Percentiles rank a stretch among this genome's conserved stretches.
phyloP scores from a whole-genome alignment of 2,329 filamentous ascomycete genomes.

The Spiromastix sp. region DNA sequence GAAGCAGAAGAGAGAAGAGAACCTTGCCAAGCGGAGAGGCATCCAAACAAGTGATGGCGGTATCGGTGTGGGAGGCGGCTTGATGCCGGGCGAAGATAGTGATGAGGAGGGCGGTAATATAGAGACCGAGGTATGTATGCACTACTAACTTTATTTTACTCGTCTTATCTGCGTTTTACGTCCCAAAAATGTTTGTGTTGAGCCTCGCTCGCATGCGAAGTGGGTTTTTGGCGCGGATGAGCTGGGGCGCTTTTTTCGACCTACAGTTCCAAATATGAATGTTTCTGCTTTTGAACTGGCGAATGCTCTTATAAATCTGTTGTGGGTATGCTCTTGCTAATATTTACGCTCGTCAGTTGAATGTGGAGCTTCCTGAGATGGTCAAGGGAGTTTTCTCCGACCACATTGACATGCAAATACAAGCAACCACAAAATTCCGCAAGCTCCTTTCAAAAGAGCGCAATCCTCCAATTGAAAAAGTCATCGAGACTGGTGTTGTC shows the following conservation, averaged over 20 bases:
- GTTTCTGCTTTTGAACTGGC: neutral
- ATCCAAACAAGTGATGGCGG: constrained; percentile 66
- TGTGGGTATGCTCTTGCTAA: constrained; percentile 4
- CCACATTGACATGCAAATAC: constrained; percentile 94
- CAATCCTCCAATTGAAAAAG: constrained; percentile 97
- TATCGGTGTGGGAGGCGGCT: constrained; percentile 46
- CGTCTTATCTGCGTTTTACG: too few species aligned
- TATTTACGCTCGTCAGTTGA: constrained; percentile 51
- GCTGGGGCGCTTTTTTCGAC: neutral
- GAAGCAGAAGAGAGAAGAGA: constrained; percentile 97
- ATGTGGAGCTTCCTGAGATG: constrained; percentile 97
- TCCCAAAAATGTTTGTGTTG: too few species aligned
- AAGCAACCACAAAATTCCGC: constrained; percentile 95
- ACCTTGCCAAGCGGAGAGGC: constrained; percentile 93
- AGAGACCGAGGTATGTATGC: constrained; percentile 75
- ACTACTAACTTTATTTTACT: neutral
- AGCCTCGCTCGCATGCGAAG: too few species aligned
- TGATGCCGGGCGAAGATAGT: constrained; percentile 86
- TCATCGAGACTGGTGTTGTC: constrained; percentile 98
- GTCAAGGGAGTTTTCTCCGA: constrained; percentile 96
- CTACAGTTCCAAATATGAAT: too few species aligned
- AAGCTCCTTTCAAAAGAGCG: constrained; percentile 98
- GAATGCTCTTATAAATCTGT: too few species aligned
- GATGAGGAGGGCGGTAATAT: constrained; percentile 94
- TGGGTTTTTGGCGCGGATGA: neutral